A percentile compares a stretch with the other conserved stretches of the same genome.
These are phyloP conservation scores for Rhodosporidiobolus odoratus DNA, from an alignment of 768 basidiomycete genomes.

Conservation along the genomic window DNA sequence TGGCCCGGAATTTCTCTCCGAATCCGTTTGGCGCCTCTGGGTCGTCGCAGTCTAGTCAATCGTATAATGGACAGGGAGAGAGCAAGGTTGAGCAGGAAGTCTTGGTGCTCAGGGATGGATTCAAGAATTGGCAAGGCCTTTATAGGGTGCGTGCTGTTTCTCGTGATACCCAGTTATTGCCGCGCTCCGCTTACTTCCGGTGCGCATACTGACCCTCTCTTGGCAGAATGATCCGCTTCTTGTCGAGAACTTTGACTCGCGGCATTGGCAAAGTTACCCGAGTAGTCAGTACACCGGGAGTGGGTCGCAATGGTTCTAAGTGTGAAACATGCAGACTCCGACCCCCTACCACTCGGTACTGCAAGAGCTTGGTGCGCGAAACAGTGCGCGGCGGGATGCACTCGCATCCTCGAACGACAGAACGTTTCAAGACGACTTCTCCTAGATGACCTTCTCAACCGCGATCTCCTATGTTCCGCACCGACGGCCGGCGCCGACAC, in stretches of 20 bases:
- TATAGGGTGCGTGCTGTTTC: constrained; percentile 9
- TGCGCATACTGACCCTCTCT: background rate
- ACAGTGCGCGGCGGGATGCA: too few relatives aligned
- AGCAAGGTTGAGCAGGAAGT: constrained; percentile 21
- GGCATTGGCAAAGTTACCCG: too few relatives aligned
- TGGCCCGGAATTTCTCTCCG: constrained; percentile 6
- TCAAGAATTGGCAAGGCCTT: constrained; percentile 20
- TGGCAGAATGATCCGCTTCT: constrained; percentile 21
- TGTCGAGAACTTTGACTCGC: constrained; percentile 31
- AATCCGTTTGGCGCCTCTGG: too few relatives aligned
- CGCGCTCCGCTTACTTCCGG: background rate
- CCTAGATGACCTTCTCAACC: too few relatives aligned
- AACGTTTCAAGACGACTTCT: too few relatives aligned
- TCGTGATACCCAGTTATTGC: background rate
- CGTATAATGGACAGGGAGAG: background rate
- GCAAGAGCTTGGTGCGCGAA: too few relatives aligned
- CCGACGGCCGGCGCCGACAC: too few relatives aligned
- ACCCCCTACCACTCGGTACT: too few relatives aligned
- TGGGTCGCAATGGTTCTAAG: background rate
- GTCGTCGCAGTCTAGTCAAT: too few relatives aligned
- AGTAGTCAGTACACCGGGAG: background rate
- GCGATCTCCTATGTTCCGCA: too few relatives aligned
- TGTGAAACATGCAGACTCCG: too few relatives aligned
- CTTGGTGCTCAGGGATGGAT: constrained; percentile 30
- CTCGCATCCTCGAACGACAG: too few relatives aligned